Evolutionary conservation across 257 asterid species (phyloP), one percentile per base, ranked within the genome.

Genomic region (Linaria vulgaris): DNA sequence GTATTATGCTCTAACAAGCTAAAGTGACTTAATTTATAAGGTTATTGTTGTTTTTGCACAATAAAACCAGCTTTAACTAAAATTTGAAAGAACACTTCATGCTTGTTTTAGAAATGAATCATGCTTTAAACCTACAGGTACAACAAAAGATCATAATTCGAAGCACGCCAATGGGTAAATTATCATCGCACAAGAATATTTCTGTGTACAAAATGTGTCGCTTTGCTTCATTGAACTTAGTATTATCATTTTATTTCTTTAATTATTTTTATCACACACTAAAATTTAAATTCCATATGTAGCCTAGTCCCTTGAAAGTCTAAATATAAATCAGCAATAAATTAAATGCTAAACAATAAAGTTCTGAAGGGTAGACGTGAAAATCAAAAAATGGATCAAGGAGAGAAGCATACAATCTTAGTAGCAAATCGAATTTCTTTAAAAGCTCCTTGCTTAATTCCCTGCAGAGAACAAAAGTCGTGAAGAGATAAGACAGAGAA

Each of bases 401-500:
- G 53, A 49, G 9, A 67, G 55, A 31, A 62, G 78, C 96, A 87
- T 82, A 92, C 95, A 74, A 87, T 89, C 78, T 94, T 88, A 48
- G 83, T 80, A 70, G 81, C 64, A 79, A 94, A 83, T 24, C 80
- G 85, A 63, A 94, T 66, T 82, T 83, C 96, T 81, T 94, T 94
- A 66, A 68, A 69, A 66, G 69, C 62, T 59, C 95, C 96, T 65
- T 66, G 56, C 79, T 78, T 83, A 61, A 77, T 77, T 46, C 77
- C 70, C 97, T 89, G 91, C 80, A 74, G 51, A 56, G 55, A 61
- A 6, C 23, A 19, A 39, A 56, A 24, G 46, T 9, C 52, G 44
- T 22, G 43, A 67, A 50, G 56, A 9, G 48, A 64, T 24, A 50
- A 46, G 45, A 46, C 17, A 54, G 12, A 63, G 60, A 56, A 38